Evolutionary conservation across 1,284 basidiomycete species (phyloP).

Genomic region (Ceratobasidium sp.): DNA sequence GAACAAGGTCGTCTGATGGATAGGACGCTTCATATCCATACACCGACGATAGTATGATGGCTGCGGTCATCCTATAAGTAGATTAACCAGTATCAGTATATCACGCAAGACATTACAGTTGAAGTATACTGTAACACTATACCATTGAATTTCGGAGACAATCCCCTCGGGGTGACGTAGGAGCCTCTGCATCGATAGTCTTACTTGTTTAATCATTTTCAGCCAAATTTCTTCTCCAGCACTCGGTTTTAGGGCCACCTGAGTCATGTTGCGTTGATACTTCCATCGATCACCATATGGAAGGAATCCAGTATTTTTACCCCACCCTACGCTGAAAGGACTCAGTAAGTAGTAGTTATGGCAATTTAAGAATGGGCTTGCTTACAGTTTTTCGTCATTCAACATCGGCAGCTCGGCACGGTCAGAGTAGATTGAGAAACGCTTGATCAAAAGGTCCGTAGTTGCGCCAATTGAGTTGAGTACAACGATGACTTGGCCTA

Average conservation of each 20-base stretch:
- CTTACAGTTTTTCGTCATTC: slow-evolving; percentile 4
- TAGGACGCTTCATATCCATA: slow-evolving; percentile 8
- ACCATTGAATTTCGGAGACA: slow-evolving; percentile 5
- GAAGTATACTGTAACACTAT: background rate
- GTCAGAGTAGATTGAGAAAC: slow-evolving; percentile 41
- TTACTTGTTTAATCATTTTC: background rate
- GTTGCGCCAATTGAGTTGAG: slow-evolving; percentile 40
- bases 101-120: background rate
- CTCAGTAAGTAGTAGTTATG: background rate
- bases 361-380: background rate
- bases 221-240: slow-evolving; percentile 7
- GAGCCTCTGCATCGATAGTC: slow-evolving; percentile 3
- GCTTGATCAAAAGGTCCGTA: slow-evolving; percentile 42
- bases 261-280: background rate
- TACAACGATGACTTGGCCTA: slow-evolving; percentile 37
- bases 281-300: slow-evolving; percentile 18
- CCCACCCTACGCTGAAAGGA: background rate
- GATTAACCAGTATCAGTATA: background rate
- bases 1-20: background rate
- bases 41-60: background rate
- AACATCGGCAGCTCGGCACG: slow-evolving; percentile 37
- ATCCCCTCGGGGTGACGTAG: background rate
- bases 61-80: background rate
- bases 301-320: slow-evolving; percentile 1
- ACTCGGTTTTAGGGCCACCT: background rate